Base-by-base conservation (phyloP, 306 rosid genomes). In the Arachis stenosperma region DNA sequence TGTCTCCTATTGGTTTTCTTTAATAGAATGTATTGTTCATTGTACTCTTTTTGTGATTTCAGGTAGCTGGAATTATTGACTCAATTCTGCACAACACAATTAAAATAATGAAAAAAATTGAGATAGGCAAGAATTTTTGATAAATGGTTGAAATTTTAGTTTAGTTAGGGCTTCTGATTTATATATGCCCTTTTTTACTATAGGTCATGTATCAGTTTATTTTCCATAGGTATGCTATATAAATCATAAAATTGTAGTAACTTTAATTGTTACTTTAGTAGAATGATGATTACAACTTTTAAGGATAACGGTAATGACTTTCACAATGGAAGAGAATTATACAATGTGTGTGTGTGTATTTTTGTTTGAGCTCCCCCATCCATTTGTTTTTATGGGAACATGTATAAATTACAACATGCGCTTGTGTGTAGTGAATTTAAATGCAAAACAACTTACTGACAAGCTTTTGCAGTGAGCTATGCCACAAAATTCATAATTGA, bases 41-140 rank as follows among this genome's bases (percentile, higher is more conserved):
- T 60, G 40, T 70, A 62, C 63, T 62, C 71, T 30, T 82, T 51
- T 65, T 83, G 65, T 66, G 67, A 72, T 85, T 85, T 68, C 96
- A 94, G 97, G 98, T 94, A 3, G 98, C 98, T 59, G 98, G 98
- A 80, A 91, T 94, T 70, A 6, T 94, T 86, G 98, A 94, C 81
- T 83, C 98, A 15, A 81, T 91, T 81, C 88, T 94, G 72, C 91
- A 94, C 88, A 81, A 81, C 84, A 91, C 96, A 66, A 6, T 94
- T 5, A 88, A 88, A 81, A 44, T 92, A 40, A 67, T 94, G 84
- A 91, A 73, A 83, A 94, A 94, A 75, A 76, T 91, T 75, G 98
- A 94, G 68, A 86, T 94, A 57, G 98, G 98, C 74, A 94, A 94
- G 65, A 88, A 88, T 71, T 84, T 89, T 71, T 94, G 89, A 94